Percentiles rank a stretch among this genome's conserved stretches.
Conservation (phyloP, 106 monocot species). For the Dendrobium chrysotoxum region DNA sequence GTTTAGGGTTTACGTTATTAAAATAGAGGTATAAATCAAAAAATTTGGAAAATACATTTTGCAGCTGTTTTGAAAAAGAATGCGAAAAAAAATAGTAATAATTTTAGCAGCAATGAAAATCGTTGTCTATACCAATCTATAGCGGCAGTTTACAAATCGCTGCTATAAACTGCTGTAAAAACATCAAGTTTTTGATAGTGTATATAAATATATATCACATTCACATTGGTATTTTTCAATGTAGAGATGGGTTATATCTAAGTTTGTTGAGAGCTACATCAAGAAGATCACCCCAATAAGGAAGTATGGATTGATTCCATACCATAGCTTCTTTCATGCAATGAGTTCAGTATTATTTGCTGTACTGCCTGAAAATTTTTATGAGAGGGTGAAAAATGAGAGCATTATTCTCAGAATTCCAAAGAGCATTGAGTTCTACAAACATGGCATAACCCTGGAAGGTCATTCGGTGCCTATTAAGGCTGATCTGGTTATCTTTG, state of each 20-base stretch:
- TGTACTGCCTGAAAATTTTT: slow-evolving; percentile 44
- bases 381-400: slow-evolving; percentile 56
- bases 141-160: too few relatives aligned
- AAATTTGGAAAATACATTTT: too few relatives aligned
- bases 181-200: neutral
- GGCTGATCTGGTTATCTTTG: slow-evolving; percentile 61
- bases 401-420: slow-evolving; percentile 51
- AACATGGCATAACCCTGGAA: slow-evolving; percentile 36
- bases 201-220: too few relatives aligned
- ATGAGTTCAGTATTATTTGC: slow-evolving; percentile 15
- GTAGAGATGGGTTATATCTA: slow-evolving; percentile 57
- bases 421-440: slow-evolving; percentile 37
- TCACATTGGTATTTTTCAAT: neutral
- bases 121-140: too few relatives aligned
- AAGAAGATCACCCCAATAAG: slow-evolving; percentile 38
- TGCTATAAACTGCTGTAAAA: too few relatives aligned
- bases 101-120: too few relatives aligned
- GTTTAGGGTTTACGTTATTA: too few relatives aligned
- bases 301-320: slow-evolving; percentile 61
- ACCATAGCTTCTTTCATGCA: slow-evolving; percentile 40
- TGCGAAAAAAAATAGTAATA: too few relatives aligned
- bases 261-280: slow-evolving; percentile 52
- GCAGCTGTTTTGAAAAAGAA: too few relatives aligned
- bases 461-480: slow-evolving; percentile 21
- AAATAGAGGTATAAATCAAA: too few relatives aligned